Evolutionary conservation across 805 yeast genomes (phyloP).

Genomic region (Saturnispora galanensis): DNA sequence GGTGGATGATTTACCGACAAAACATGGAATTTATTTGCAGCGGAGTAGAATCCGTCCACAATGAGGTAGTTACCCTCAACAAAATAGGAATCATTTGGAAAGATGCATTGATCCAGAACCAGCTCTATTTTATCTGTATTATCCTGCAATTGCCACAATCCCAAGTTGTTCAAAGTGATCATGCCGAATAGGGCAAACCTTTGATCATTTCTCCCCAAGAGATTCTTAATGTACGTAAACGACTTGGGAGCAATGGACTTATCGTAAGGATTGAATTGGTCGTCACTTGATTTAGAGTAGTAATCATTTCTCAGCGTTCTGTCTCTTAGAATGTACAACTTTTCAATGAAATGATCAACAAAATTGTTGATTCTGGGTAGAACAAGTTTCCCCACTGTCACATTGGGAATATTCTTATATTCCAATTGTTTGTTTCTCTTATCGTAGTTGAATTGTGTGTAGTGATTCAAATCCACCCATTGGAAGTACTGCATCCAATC

Average conservation of each 20-base stretch:
- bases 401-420: conserved; percentile 14
- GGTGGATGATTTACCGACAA: conserved; percentile 80
- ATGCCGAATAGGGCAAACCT: conserved; percentile 74
- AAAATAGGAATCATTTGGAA: conserved; percentile 56
- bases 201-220: conserved; percentile 75
- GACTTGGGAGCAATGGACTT: conserved; percentile 14
- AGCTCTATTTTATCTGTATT: conserved; percentile 64
- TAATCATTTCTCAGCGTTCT: conserved; percentile 62
- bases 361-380: conserved; percentile 21
- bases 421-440: conserved; percentile 51
- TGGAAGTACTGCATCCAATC: conserved; percentile 70
- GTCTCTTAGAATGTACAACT: conserved; percentile 60
- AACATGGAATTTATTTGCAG: conserved; percentile 63
- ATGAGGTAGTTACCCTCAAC: conserved; percentile 69
- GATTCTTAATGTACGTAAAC: conserved; percentile 69
- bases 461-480: conserved; percentile 52
- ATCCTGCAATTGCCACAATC: conserved; percentile 73
- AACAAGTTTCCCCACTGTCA: not conserved
- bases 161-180: conserved; percentile 50
- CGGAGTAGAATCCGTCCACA: conserved; percentile 77
- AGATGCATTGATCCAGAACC: conserved; percentile 51
- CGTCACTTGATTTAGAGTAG: conserved; percentile 6
- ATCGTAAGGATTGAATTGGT: conserved; percentile 3
- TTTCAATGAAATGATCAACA: conserved; percentile 36
- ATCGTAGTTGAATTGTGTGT: conserved; percentile 59